These are phyloP conservation scores for Mucor indicus DNA, from an alignment of 371 early-diverging fungal species.

Conservation along the genomic window DNA sequence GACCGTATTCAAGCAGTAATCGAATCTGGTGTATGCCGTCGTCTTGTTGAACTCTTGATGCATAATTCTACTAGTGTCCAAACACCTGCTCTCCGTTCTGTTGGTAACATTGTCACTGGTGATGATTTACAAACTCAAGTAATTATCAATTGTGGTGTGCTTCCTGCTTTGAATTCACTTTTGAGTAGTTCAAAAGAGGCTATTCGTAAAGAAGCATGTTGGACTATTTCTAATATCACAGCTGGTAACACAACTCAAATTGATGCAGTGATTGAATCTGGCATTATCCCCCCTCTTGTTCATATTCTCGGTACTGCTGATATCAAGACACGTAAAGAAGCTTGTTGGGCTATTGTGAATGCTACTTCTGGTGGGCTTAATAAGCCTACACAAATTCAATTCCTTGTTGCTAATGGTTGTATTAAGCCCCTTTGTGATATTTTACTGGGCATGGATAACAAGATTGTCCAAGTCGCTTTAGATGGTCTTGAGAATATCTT, in stretches of 20 bases:
- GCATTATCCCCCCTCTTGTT: slow-evolving; percentile 91
- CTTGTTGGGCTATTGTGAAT: slow-evolving; percentile 99
- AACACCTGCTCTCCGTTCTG: slow-evolving; percentile 96
- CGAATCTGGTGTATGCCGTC: slow-evolving; percentile 91
- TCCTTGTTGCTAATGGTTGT: slow-evolving; percentile 88
- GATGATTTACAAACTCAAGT: slow-evolving; percentile 97
- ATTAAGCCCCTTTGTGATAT: slow-evolving; percentile 96
- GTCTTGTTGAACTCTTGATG: slow-evolving; percentile 91
- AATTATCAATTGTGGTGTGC: slow-evolving; percentile 87
- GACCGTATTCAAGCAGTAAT: slow-evolving; percentile 97
- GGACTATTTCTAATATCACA: slow-evolving; percentile 99
- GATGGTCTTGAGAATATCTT: slow-evolving; percentile 98
- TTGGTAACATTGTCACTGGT: slow-evolving; percentile 99
- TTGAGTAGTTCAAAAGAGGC: slow-evolving; percentile 87
- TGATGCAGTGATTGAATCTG: slow-evolving; percentile 92
- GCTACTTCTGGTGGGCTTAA: slow-evolving; percentile 92
- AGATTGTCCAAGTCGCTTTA: slow-evolving; percentile 92
- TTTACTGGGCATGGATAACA: slow-evolving; percentile 87
- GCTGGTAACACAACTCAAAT: slow-evolving; percentile 98
- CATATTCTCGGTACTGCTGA: slow-evolving; percentile 88
- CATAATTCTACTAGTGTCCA: slow-evolving; percentile 85
- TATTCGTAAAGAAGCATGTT: slow-evolving; percentile 99
- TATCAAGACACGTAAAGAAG: slow-evolving; percentile 98
- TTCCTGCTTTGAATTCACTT: slow-evolving; percentile 80
- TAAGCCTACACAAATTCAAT: slow-evolving; percentile 87